Base-by-base conservation (phyloP, 768 basidiomycete genomes). In the Rhizopogon roseolus region DNA sequence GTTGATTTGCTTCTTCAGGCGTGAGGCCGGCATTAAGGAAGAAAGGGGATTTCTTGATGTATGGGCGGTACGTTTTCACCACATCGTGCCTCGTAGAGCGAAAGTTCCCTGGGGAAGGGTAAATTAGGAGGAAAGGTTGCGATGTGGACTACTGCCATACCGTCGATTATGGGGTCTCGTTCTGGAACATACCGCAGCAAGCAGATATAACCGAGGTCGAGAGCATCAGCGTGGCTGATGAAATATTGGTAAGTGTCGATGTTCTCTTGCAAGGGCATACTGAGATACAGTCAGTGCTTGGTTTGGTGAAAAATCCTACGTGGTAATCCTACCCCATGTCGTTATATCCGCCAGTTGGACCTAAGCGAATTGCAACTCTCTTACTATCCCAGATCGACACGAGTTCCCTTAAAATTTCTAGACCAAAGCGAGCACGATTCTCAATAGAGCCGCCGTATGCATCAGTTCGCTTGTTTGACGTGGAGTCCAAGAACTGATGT, bases 381-480 rank as follows among this genome's bases (percentile, higher is more conserved):
- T 78, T 75, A 6, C 66, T 58, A 0, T 78, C 79, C 56, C 74
- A 79, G 37, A 80, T 71, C 4, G 64, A 60, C 22, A 60, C 49
- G 42, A 76, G 54, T 22, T 72, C 78, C 52, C 79, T 76, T 38
- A 81, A 62, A 41, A 80, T 71, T 61, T 82, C 79, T 5, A 81
- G 71, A 0, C 69, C 71, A 62, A 86, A 84, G 4, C 81, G 69
- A 1, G 74, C 62, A n/a, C 84, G 75, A 63, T 82, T 82, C 65
- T 82, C 79, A 39, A 78, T 56, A 38, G 74, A 77, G 5, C 84
- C 85, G 8, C 85, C 85, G 72, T 79, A 88, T 52, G 75, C 62
- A 66, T 84, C 84, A 16, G 75, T 80, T n/a, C 82, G 76, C 37
- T 72, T 60, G 66, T 84, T 84, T n/a, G 75, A 64, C 3, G 63